Evolutionary conservation across 2,329 filamentous ascomycete genomes (phyloP).

Genomic region (Colletotrichum gloeosporioides): DNA sequence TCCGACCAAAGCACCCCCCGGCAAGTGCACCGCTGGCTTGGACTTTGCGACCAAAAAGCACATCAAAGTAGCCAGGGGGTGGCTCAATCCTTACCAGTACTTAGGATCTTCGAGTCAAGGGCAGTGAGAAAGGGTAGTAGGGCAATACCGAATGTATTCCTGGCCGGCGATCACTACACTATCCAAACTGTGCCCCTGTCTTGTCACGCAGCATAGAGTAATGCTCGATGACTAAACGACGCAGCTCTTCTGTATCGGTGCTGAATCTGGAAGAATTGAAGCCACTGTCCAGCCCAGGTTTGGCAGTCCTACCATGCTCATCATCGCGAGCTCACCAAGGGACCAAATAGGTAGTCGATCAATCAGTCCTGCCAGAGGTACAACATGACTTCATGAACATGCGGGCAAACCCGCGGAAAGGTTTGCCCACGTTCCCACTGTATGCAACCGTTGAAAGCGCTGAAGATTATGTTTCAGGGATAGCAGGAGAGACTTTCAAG

Average conservation of each 20-base stretch:
- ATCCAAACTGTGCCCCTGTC: neutral
- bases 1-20: neutral
- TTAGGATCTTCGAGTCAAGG: neutral
- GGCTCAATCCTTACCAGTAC: neutral
- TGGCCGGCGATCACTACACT: neutral
- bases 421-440: neutral
- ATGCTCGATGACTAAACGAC: neutral
- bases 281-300: accelerated
- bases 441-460: neutral
- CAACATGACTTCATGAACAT: neutral
- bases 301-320: accelerated
- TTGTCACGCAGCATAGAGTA: neutral
- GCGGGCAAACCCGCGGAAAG: accelerated
- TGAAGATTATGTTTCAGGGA: accelerated
- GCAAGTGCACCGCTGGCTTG: neutral
- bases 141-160: neutral
- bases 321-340: neutral
- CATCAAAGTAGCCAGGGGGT: neutral
- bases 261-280: accelerated
- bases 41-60: neutral
- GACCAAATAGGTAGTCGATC: neutral
- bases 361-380: neutral
- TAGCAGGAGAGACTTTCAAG: neutral
- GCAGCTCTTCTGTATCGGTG: accelerated
- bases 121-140: neutral